These are phyloP conservation scores for Xanthoparmelia taractica DNA, from an alignment of 495 filamentous ascomycete species.

Conservation along the genomic window DNA sequence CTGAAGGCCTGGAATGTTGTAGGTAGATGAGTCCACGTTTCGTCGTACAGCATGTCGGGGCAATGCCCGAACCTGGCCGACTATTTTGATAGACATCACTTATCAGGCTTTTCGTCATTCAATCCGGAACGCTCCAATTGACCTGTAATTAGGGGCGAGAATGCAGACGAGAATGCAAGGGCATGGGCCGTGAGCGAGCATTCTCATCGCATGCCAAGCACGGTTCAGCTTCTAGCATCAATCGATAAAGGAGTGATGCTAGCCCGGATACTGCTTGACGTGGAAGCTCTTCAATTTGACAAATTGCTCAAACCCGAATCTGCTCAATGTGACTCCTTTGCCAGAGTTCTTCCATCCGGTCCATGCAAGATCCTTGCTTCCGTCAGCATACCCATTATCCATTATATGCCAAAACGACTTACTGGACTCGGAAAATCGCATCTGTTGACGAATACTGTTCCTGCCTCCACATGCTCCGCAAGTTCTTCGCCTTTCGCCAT, in stretches of 20 bases:
- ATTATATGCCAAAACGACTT: conserved; percentile 35
- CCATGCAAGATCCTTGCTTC: conserved; percentile 82
- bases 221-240: too few species aligned
- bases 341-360: conserved; percentile 97
- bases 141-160: too few species aligned
- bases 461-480: conserved; percentile 76
- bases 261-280: conserved; percentile 78
- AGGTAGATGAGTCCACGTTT: neutral
- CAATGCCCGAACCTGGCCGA: too few species aligned
- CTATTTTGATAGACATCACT: too few species aligned
- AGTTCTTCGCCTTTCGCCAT: conserved; percentile 65
- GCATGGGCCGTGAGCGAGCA: too few species aligned
- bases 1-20: neutral
- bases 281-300: conserved; percentile 95
- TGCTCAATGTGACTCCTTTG: conserved; percentile 80
- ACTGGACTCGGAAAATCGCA: conserved; percentile 89
- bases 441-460: conserved; percentile 94
- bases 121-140: too few species aligned
- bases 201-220: too few species aligned
- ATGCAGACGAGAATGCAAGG: too few species aligned
- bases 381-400: conserved; percentile 23
- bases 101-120: too few species aligned
- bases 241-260: too few species aligned
- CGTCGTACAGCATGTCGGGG: too few species aligned
- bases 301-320: conserved; percentile 88